Conservation (phyloP, 2,329 filamentous ascomycete species). For the Pestalotiopsis fici region DNA sequence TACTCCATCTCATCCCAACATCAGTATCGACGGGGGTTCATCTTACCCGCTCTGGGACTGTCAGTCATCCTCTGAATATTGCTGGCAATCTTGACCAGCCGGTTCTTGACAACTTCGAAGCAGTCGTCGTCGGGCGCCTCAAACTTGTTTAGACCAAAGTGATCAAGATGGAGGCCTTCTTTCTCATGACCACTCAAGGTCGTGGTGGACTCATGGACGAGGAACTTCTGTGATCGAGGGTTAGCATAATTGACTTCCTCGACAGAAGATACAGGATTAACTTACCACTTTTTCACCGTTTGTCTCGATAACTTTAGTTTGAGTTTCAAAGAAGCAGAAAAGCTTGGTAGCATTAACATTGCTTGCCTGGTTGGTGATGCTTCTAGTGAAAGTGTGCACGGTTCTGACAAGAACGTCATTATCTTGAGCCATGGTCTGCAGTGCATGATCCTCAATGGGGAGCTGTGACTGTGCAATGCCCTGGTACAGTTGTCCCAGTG, state of each 20-base stretch:
- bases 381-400: neutral
- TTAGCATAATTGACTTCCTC: neutral
- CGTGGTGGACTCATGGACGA: neutral
- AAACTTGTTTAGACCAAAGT: constrained; percentile 6
- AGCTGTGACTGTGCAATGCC: neutral
- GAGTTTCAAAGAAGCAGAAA: neutral
- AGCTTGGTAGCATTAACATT: neutral
- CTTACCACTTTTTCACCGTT: too few relatives aligned
- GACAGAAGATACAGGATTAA: neutral
- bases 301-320: neutral
- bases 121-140: neutral
- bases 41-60: neutral
- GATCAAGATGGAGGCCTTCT: neutral
- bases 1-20: too few relatives aligned
- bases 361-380: neutral
- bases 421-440: neutral
- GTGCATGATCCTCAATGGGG: neutral
- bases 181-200: neutral
- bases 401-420: neutral
- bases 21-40: neutral
- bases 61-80: neutral
- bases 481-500: neutral
- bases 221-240: neutral
- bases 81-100: neutral
- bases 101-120: neutral